A percentile compares a stretch with the other conserved stretches of the same genome.
Conservation (phyloP, 1,284 basidiomycete species). For the Thelephora terrestris region DNA sequence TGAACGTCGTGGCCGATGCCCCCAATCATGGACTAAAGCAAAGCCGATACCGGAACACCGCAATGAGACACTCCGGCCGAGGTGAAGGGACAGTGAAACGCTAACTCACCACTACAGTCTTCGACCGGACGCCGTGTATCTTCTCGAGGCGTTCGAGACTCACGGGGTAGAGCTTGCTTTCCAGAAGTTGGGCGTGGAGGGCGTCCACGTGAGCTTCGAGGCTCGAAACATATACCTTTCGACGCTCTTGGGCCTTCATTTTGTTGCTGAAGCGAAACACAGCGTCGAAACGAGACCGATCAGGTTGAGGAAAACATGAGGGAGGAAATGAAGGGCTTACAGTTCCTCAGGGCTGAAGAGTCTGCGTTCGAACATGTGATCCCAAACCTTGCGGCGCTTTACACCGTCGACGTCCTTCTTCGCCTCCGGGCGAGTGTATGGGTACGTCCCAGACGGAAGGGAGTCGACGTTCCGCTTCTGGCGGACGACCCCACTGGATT, state of each 20-base stretch:
- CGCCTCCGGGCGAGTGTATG: conserved; percentile 52
- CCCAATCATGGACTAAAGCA: conserved; percentile 54
- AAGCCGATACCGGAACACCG: not conserved
- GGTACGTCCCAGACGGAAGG: conserved; percentile 38
- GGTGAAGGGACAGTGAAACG: not conserved
- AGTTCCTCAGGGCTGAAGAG: conserved; percentile 59
- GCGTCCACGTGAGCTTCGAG: conserved; percentile 23
- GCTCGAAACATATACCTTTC: conserved; percentile 24
- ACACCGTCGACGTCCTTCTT: conserved; percentile 49
- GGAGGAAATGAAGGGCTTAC: conserved; percentile 25
- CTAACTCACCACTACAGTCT: conserved; percentile 52
- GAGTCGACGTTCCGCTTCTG: not conserved
- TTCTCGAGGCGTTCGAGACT: conserved; percentile 17
- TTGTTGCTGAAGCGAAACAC: conserved; percentile 9
- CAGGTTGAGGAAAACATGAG: not conserved
- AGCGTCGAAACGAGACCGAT: not conserved
- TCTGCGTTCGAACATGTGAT: conserved; percentile 59
- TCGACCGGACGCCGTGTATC: conserved; percentile 37
- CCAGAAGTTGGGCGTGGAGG: conserved; percentile 19
- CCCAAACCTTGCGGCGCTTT: conserved; percentile 64
- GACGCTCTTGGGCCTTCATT: conserved; percentile 47
- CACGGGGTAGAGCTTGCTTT: conserved; percentile 15
- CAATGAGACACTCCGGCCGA: not conserved
- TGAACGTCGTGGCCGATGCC: conserved; percentile 56
- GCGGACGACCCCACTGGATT: too few relatives aligned